Evolutionary conservation across 257 asterid species (phyloP).

Genomic region (Solanum virginianum): DNA sequence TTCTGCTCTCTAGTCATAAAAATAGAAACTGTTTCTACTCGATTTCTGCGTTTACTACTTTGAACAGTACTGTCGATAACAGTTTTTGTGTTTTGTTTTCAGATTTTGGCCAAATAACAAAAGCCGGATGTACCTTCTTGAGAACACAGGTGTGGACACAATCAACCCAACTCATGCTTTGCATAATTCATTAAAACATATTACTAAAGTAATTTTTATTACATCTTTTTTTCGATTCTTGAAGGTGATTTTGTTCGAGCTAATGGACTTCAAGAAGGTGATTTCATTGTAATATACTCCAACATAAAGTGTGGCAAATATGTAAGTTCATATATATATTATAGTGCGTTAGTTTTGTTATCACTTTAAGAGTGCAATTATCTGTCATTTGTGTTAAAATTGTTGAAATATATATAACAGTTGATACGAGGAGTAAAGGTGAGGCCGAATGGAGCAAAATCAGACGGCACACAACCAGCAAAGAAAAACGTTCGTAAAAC

Average conservation of each 20-base stretch:
- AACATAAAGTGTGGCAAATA: conserved; percentile 38
- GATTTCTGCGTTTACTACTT: too few species aligned
- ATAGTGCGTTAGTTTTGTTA: neutral
- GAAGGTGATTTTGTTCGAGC: conserved; percentile 28
- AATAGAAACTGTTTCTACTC: too few species aligned
- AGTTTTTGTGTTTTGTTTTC: neutral
- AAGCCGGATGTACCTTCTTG: conserved; percentile 93
- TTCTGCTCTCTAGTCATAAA: too few species aligned
- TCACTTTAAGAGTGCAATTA: neutral
- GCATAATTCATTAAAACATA: neutral
- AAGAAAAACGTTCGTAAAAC: conserved; percentile 40
- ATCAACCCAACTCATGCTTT: neutral
- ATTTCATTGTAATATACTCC: conserved; percentile 32
- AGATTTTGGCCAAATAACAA: conserved; percentile 57
- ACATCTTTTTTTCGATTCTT: neutral
- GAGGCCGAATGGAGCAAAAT: neutral
- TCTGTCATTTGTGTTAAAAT: neutral
- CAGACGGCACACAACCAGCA: conserved; percentile 55
- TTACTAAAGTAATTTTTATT: neutral
- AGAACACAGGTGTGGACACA: conserved; percentile 55
- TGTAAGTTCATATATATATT: conserved; percentile 22
- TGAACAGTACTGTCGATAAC: too few species aligned
- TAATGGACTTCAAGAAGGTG: conserved; percentile 39
- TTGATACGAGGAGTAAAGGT: conserved; percentile 15
- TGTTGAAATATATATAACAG: neutral